phyloP scores from a whole-genome alignment of 1,284 basidiomycete genomes.

The Tilletiopsis washingtonensis region DNA sequence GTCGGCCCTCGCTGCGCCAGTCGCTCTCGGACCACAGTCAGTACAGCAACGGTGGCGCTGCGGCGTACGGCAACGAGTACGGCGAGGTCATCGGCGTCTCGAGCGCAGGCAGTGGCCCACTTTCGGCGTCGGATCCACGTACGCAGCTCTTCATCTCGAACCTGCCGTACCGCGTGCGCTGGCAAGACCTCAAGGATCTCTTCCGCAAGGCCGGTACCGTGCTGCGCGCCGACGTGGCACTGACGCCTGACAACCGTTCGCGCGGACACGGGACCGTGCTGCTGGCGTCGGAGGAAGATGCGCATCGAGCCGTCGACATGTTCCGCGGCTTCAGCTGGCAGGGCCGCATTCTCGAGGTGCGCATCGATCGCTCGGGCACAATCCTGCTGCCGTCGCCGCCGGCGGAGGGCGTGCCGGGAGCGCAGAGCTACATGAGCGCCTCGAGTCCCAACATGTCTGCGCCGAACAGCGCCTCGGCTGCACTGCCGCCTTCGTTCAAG shows the following conservation, averaged over 20 bases:
- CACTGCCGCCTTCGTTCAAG: no score
- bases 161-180: conserved; percentile 47
- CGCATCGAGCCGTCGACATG: conserved; percentile 46
- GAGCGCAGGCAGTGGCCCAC: conserved; percentile 17
- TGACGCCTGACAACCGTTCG: conserved; percentile 43
- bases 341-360: conserved; percentile 40
- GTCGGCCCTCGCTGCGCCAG: conserved; percentile 15
- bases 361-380: conserved; percentile 32
- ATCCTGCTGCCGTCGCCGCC: conserved; percentile 7
- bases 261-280: conserved; percentile 42
- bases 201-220: conserved; percentile 49
- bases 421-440: no score
- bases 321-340: conserved; percentile 49
- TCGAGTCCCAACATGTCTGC: background rate
- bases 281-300: conserved; percentile 46
- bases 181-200: conserved; percentile 49
- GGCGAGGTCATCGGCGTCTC: background rate
- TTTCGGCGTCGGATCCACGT: conserved; percentile 60
- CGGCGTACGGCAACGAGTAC: background rate
- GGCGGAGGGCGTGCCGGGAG: no score
- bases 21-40: conserved; percentile 16
- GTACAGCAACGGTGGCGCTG: background rate
- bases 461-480: background rate
- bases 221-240: conserved; percentile 47
- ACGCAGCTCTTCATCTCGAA: conserved; percentile 57